These are phyloP conservation scores for Yamadazyma kanchanaburiensis DNA, from an alignment of 1,139 yeast genomes.

Conservation along the genomic window DNA sequence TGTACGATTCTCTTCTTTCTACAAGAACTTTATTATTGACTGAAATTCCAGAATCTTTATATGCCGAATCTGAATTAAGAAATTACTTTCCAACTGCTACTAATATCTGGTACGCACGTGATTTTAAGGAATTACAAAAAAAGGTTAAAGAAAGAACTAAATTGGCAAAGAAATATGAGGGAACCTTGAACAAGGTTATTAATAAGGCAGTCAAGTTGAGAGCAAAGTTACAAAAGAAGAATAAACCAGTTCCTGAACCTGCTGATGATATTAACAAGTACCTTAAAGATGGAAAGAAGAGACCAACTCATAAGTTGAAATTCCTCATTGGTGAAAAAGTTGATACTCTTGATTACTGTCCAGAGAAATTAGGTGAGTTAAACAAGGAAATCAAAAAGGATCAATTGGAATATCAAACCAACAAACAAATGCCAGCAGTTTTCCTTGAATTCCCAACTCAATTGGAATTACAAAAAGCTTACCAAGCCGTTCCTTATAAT, in stretches of 20 bases:
- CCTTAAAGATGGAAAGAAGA: slow-evolving; percentile 56
- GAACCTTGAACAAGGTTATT: slow-evolving; percentile 52
- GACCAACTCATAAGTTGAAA: slow-evolving; percentile 64
- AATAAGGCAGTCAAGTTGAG: slow-evolving; percentile 55
- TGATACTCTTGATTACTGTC: slow-evolving; percentile 72
- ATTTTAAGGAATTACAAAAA: slow-evolving; percentile 49
- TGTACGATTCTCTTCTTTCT: slow-evolving; percentile 62
- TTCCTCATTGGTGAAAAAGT: slow-evolving; percentile 74
- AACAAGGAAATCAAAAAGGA: slow-evolving; percentile 60
- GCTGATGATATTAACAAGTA: slow-evolving; percentile 53
- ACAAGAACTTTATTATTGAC: slow-evolving; percentile 68
- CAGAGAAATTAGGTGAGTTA: slow-evolving; percentile 62
- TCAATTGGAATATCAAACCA: slow-evolving; percentile 48
- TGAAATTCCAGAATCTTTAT: slow-evolving; percentile 50
- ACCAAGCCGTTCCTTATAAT: slow-evolving; percentile 71
- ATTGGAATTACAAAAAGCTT: slow-evolving; percentile 86
- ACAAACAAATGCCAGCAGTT: slow-evolving; percentile 64
- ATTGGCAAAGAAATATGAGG: slow-evolving; percentile 56
- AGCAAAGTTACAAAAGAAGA: slow-evolving; percentile 55
- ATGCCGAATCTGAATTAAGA: slow-evolving; percentile 51
- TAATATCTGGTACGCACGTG: slow-evolving; percentile 62
- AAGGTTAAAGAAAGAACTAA: slow-evolving; percentile 55
- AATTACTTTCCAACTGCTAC: slow-evolving; percentile 59
- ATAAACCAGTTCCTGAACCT: slow-evolving; percentile 51
- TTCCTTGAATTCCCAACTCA: slow-evolving; percentile 86